These are phyloP conservation scores for Lactarius evosmus DNA, from an alignment of 768 basidiomycete species.

Conservation along the genomic window DNA sequence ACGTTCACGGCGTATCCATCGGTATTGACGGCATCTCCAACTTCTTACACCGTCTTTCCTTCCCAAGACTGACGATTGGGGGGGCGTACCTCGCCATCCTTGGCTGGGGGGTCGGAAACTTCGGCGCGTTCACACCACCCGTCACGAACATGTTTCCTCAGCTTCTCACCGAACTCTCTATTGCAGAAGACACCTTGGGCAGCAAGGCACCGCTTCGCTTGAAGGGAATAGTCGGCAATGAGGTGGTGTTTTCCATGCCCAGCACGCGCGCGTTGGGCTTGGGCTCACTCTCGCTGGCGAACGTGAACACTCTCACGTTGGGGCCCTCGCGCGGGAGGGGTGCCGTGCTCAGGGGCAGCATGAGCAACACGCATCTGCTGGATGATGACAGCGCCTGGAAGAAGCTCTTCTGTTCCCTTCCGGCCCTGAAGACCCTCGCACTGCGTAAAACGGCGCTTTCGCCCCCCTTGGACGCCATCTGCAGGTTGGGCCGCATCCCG, in stretches of 20 bases:
- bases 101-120: neutral
- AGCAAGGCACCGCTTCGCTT: constrained; percentile 1
- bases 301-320: neutral
- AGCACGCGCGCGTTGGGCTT: neutral
- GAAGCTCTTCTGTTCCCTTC: neutral
- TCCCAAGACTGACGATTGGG: neutral
- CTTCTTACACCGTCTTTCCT: constrained; percentile 8
- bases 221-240: neutral
- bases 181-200: constrained; percentile 3
- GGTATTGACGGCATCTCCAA: constrained; percentile 2
- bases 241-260: neutral
- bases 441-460: neutral
- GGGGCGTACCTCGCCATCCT: constrained; percentile 9
- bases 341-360: neutral
- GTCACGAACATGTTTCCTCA: neutral
- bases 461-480: neutral
- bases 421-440: constrained; percentile 1
- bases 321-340: neutral
- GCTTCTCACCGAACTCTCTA: neutral
- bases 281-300: neutral
- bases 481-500: neutral
- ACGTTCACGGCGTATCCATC: constrained; percentile 2
- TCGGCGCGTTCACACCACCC: neutral
- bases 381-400: neutral
- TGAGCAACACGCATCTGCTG: neutral